Percentiles rank a stretch among this genome's conserved stretches.
Evolutionary conservation across 345 rosid genomes (phyloP).

Genomic region (Turnera subulata): DNA sequence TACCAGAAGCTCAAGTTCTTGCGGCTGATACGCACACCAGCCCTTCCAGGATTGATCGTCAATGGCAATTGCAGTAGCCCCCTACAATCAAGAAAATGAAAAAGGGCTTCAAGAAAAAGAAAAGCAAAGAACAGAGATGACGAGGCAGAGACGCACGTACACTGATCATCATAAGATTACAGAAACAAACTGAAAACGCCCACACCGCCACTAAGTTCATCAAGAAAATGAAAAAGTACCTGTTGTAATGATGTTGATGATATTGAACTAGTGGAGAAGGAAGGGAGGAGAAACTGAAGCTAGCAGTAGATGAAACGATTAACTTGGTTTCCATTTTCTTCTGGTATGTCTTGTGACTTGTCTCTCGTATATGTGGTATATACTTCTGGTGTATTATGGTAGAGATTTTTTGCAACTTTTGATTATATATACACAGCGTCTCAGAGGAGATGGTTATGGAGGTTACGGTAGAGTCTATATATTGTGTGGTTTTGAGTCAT

Average conservation of each 20-base stretch:
- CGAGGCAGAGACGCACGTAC: not conserved
- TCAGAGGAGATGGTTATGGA: not conserved
- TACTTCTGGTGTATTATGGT: not conserved
- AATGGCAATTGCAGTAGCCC: conserved; percentile 5
- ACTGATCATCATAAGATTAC: no score
- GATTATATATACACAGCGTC: no score
- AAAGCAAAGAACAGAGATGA: not conserved
- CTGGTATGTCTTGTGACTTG: no score
- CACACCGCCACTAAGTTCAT: no score
- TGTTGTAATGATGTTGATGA: not conserved
- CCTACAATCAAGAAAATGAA: not conserved
- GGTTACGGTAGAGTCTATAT: no score
- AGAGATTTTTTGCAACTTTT: not conserved
- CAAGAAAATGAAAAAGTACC: no score
- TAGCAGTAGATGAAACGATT: conserved; percentile 21
- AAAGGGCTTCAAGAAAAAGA: not conserved
- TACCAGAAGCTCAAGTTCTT: conserved; percentile 29
- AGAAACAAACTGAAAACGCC: no score
- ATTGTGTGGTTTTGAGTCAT: conserved; percentile 1
- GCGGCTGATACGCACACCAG: not conserved
- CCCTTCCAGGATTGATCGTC: conserved; percentile 4
- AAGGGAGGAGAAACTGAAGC: conserved; percentile 17
- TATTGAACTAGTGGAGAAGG: not conserved
- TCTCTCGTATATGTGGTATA: no score
- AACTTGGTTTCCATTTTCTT: conserved; percentile 34